Conservation (phyloP, 257 asterid species). For the Solanum sparsipilum region DNA sequence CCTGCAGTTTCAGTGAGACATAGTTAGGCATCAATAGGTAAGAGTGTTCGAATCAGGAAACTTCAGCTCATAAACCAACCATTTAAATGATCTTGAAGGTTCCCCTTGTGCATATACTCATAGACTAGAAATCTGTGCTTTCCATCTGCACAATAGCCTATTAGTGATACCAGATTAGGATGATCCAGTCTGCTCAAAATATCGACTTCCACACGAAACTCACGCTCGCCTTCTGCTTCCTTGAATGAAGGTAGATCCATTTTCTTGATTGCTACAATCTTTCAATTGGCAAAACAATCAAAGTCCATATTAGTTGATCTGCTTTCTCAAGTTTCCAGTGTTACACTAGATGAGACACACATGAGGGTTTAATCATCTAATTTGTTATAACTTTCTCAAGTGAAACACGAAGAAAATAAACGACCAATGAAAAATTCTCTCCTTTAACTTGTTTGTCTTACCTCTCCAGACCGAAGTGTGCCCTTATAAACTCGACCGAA, state of each 20-base stretch:
- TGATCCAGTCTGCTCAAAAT: slow-evolving; percentile 95
- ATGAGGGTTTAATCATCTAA: not conserved
- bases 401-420: not conserved
- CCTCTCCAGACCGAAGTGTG: slow-evolving; percentile 84
- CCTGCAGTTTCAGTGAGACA: slow-evolving; percentile 31
- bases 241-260: slow-evolving; percentile 82
- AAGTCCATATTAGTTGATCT: not conserved
- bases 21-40: not conserved
- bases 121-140: slow-evolving; percentile 90
- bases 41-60: not conserved
- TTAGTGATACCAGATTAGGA: slow-evolving; percentile 73
- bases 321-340: not conserved
- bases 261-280: slow-evolving; percentile 95
- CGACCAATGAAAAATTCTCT: not conserved
- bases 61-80: slow-evolving; percentile 34
- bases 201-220: slow-evolving; percentile 91
- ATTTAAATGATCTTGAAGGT: slow-evolving; percentile 81
- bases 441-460: not conserved
- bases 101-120: slow-evolving; percentile 76
- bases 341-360: not conserved
- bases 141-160: slow-evolving; percentile 95
- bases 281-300: slow-evolving; percentile 2
- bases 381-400: not conserved
- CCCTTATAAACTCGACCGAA: slow-evolving; percentile 92
- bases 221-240: slow-evolving; percentile 87